Base-by-base conservation (phyloP, 257 asterid genomes). In the Paulownia fortunei region DNA sequence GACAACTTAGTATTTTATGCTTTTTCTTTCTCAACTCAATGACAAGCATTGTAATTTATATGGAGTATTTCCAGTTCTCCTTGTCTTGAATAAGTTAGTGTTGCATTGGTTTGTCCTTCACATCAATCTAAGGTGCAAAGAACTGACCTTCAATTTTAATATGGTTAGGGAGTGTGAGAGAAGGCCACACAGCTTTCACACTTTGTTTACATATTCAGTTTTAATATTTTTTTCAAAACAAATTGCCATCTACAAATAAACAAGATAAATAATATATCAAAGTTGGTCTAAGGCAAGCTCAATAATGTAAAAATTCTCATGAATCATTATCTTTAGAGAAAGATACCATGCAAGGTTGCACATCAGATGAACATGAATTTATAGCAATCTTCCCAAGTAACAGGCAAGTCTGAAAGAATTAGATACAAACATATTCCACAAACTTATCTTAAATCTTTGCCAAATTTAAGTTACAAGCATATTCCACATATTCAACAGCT, bases 11-110 rank as follows among this genome's bases (percentile, higher is more conserved):
- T 3, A 9, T 16, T 15, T 58, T 32, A 23, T 69, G 72, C 5
- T 68, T 54, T n/a, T 65, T 65, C 56, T 42, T 18, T 16, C 30
- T 37, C 36, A 60, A 74, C 73, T 67, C 42, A 42, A 24, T 2
- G 8, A 24, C 70, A 21, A 15, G 6, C 46, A 27, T 18, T 71
- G 72, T 66, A 37, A 19, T 64, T 64, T 64, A 39, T 64, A 16
- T n/a, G 18, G 76, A n/a, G 63, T 6, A 0, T 27, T 69, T 5
- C 10, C 3, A 0, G 51, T 44, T 44, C 51, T 4, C 2, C 3
- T 60, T 60, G 65, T 62, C 4, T 16, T 16, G 6, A 16, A 34
- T 30, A 37, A 39, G 2, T 8, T 30, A 34, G 64, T 59, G 26
- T 24, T 27, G 27, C 60, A 44, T 44, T 44, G 51, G 8, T 44